A percentile compares a stretch with the other conserved stretches of the same genome.
Conservation (phyloP, 1,284 basidiomycete genomes). For the Boletus semigastroideus region DNA sequence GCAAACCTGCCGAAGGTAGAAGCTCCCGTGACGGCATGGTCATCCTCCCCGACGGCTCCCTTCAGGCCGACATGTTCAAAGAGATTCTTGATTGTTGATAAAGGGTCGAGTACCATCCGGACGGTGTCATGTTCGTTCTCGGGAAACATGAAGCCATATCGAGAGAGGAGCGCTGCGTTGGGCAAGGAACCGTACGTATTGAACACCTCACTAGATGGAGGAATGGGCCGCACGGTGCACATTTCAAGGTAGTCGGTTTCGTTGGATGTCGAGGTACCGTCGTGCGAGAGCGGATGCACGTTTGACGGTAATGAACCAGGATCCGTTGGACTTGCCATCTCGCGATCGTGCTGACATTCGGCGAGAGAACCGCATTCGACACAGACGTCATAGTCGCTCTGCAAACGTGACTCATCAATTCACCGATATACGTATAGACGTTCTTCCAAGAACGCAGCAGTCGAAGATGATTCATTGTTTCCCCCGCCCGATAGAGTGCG, state of each 20-base stretch:
- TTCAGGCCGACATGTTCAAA: constrained; percentile 11
- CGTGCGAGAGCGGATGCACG: constrained; percentile 12
- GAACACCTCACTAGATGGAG: constrained; percentile 65
- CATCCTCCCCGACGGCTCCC: background rate
- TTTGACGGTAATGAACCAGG: constrained; percentile 2
- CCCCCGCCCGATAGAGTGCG: constrained; percentile 22
- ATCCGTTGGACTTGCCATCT: constrained; percentile 9
- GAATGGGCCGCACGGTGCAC: constrained; percentile 57
- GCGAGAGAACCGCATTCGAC: constrained; percentile 72
- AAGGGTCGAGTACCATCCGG: constrained; percentile 25
- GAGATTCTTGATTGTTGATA: constrained; percentile 11
- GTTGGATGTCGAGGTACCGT: background rate
- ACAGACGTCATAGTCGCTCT: constrained; percentile 87
- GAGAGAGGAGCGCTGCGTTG: constrained; percentile 31
- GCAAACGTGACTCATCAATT: constrained; percentile 19
- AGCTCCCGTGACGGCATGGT: constrained; percentile 17
- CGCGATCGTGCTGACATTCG: constrained; percentile 71
- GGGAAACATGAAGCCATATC: constrained; percentile 38
- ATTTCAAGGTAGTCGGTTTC: constrained; percentile 58
- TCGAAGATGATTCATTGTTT: constrained; percentile 2
- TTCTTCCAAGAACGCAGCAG: constrained; percentile 1
- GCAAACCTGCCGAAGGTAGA: constrained; percentile 6
- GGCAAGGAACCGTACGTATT: constrained; percentile 77
- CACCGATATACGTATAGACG: constrained; percentile 2
- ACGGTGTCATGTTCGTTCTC: constrained; percentile 34